Conservation (phyloP, 1,284 basidiomycete genomes). For the Ustilago lituana region DNA sequence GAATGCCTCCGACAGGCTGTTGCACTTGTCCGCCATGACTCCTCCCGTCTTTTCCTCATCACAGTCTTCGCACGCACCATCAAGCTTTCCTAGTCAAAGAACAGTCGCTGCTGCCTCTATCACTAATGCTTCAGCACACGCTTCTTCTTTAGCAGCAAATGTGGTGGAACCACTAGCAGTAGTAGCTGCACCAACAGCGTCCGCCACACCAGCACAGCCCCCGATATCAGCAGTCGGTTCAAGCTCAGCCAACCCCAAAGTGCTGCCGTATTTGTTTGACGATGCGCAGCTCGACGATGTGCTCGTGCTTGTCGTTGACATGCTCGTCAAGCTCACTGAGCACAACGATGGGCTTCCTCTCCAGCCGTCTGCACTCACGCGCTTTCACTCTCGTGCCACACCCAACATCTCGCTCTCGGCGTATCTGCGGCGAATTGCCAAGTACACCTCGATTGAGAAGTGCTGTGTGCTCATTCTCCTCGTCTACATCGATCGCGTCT, state of each 20-base stretch:
- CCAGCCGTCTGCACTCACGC: slow-evolving; percentile 63
- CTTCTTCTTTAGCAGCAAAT: no score
- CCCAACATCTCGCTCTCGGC: slow-evolving; percentile 62
- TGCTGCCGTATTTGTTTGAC: slow-evolving; percentile 60
- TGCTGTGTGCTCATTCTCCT: slow-evolving; percentile 64
- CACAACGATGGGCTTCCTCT: slow-evolving; percentile 66
- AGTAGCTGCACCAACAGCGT: neutral
- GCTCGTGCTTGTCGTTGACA: slow-evolving; percentile 62
- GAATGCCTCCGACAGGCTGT: slow-evolving; percentile 17
- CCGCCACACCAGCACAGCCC: neutral
- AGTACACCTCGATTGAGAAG: slow-evolving; percentile 66
- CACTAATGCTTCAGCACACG: slow-evolving; percentile 21
- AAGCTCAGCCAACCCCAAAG: slow-evolving; percentile 8
- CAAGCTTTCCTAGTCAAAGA: slow-evolving; percentile 12
- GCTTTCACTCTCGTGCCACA: slow-evolving; percentile 65
- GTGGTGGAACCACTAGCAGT: neutral
- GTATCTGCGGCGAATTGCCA: slow-evolving; percentile 64
- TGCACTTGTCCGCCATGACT: slow-evolving; percentile 24
- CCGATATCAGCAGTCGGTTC: neutral
- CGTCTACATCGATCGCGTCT: slow-evolving; percentile 66
- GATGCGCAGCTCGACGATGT: slow-evolving; percentile 63
- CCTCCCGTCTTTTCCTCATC: slow-evolving; percentile 13
- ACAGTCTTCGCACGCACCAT: slow-evolving; percentile 8
- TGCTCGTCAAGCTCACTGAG: slow-evolving; percentile 61
- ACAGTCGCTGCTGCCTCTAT: slow-evolving; percentile 14